These are phyloP conservation scores for Phtheirospermum japonicum DNA, from an alignment of 257 asterid genomes.

Conservation along the genomic window DNA sequence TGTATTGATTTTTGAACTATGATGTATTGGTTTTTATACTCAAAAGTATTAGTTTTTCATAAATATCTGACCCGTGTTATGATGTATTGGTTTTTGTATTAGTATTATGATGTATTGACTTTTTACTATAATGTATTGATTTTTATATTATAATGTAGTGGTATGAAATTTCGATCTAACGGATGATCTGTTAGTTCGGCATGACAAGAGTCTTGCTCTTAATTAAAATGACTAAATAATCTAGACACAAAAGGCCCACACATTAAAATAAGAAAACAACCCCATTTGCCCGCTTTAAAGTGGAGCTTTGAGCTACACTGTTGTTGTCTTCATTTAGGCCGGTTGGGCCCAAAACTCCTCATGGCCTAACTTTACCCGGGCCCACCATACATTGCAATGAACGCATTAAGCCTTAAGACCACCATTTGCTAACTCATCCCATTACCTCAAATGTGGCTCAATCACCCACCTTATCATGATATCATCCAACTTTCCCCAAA, in stretches of 20 bases:
- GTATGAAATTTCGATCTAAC: too few species aligned
- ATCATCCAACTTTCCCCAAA: neutral
- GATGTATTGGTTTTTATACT: too few species aligned
- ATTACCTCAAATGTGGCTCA: constrained; percentile 15
- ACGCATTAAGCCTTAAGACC: constrained; percentile 8
- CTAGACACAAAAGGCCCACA: constrained; percentile 31
- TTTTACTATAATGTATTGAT: too few species aligned
- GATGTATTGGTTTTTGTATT: too few species aligned
- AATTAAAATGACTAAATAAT: too few species aligned
- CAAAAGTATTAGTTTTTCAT: too few species aligned
- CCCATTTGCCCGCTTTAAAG: constrained; percentile 38
- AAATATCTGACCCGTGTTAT: too few species aligned
- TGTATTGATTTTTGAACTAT: too few species aligned
- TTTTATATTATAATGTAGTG: too few species aligned
- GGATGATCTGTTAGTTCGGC: too few species aligned
- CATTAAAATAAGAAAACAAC: constrained; percentile 30
- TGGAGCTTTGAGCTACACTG: constrained; percentile 25
- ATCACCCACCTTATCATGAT: constrained; percentile 14
- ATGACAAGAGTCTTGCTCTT: too few species aligned
- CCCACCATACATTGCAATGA: constrained; percentile 34
- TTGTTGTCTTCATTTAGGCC: constrained; percentile 35
- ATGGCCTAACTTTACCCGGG: constrained; percentile 26
- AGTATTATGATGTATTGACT: too few species aligned
- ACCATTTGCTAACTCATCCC: constrained; percentile 16
- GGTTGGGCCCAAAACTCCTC: constrained; percentile 32